Conservation (phyloP, 495 filamentous ascomycete genomes). For the Penicillium tannophilum region DNA sequence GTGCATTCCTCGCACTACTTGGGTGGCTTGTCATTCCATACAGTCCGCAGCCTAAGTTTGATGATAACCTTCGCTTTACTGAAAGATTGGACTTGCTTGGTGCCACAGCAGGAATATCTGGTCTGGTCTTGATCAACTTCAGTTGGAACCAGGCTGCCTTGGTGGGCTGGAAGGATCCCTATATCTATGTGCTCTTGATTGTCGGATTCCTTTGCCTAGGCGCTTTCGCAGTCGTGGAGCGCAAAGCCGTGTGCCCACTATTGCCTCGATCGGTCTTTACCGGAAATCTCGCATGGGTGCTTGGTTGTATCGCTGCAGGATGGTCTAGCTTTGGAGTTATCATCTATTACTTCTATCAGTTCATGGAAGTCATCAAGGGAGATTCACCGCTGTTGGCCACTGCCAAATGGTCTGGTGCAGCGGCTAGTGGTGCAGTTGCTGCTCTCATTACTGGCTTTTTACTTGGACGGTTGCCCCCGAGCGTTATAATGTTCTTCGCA, state of each 20-base stretch:
- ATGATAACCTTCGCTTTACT: constrained; percentile 21
- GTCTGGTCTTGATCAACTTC: constrained; percentile 61
- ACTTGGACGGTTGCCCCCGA: constrained; percentile 40
- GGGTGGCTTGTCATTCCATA: constrained; percentile 45
- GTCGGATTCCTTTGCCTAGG: constrained; percentile 53
- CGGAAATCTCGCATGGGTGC: constrained; percentile 54
- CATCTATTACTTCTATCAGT: constrained; percentile 59
- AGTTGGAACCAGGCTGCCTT: constrained; percentile 63
- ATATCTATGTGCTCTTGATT: constrained; percentile 57
- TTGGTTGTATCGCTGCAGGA: constrained; percentile 56
- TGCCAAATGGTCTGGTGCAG: constrained; percentile 48
- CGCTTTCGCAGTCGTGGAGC: constrained; percentile 55
- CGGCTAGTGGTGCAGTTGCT: constrained; percentile 50
- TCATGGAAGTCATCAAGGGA: constrained; percentile 52
- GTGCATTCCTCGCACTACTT: constrained; percentile 5
- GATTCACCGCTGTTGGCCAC: constrained; percentile 48
- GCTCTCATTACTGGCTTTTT: constrained; percentile 51
- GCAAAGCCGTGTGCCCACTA: constrained; percentile 49
- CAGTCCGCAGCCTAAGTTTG: constrained; percentile 24
- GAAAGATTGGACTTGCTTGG: constrained; percentile 53
- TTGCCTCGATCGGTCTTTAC: constrained; percentile 54
- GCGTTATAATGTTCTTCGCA: constrained; percentile 53
- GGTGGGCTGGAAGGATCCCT: constrained; percentile 58
- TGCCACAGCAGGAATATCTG: constrained; percentile 52
- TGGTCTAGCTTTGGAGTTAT: constrained; percentile 66